Base-by-base conservation (phyloP, 371 early-diverging fungal species). In the Mucor sp. region DNA sequence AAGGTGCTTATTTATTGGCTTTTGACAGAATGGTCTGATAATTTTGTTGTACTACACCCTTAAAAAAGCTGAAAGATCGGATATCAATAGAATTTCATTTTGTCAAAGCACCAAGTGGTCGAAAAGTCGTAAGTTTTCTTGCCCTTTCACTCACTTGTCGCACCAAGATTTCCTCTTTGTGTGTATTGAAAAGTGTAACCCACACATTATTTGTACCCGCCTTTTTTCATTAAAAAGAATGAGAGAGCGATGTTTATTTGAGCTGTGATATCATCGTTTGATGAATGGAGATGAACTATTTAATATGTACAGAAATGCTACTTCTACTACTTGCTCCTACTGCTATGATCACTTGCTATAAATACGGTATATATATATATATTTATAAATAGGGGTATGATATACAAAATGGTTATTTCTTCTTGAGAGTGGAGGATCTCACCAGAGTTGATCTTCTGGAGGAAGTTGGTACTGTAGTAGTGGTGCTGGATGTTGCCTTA, bases 11-110 rank as follows among this genome's bases (percentile, higher is more conserved):
- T 32, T 33, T 6, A 57, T 57, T 30, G 57, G 57, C 33, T 57
- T 57, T 33, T 57, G 57, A 33, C 57, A 57, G 57, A 57, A 57
- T 57, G 57, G 57, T 57, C 57, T 57, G 57, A 57, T 57, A 32
- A 32, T 32, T 57, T 56, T 33, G 33, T 27, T 53, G 53, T 53
- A 53, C 53, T 53, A 53, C 53, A 53, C 53, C 53, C 53, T 53
- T 53, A 53, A 53, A 53, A 27, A 53, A 53, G 47, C 41, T 47
- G 47, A 21, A 21, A 47, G 47, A 47, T 21, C 27, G 23, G 53
- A 53, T 53, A 53, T 53, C 53, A 25, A 47, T 47, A 47, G 47
- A 21, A 47, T 21, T 21, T 41, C 41, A 41, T 41, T 41, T 41
- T 41, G 41, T 41, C 21, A 47, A 47, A 47, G n/a, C 21, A 21